Evolutionary conservation across 352 stramenopile species (phyloP), one percentile per base, ranked within the genome.

Genomic region (Phytopythium montanum): DNA sequence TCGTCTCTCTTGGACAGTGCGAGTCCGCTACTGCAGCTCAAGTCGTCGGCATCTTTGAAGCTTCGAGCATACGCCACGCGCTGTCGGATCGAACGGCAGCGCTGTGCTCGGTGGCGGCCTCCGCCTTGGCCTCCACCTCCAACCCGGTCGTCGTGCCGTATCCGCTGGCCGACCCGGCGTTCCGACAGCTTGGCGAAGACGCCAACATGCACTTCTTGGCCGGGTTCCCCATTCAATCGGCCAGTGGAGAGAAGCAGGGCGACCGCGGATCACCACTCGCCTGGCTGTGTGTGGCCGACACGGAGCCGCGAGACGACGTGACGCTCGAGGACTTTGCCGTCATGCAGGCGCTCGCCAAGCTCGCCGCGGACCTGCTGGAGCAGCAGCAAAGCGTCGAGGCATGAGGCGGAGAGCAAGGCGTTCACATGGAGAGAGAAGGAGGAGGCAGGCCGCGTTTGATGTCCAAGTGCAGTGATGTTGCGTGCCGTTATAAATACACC

Each of bases 261-360:
- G 41, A 64, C 29, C 67, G 65, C 0, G 36, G n/a, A n/a, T n/a
- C 38, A 3, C 52, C 74, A 7, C 49, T 69, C 7, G 81, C 77
- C 5, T 75, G 67, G 26, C 64, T 90, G 12, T 88, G 76, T 51
- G 66, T 68, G 0, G 31, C 76, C 3, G 70, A 82, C 64, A 61
- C 63, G 0, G 39, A 65, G 10, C 21, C 60, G 7, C 70, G 73
- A 21, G 70, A 72, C 19, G 69, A 60, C 28, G 61, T 86, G 44
- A 67, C 72, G 5, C 45, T 78, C 38, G 61, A 77, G 12, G 76
- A 88, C 38, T 60, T 72, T 33, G 64, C 59, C 16, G 72, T 66
- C 16, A 79, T 90, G 67, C 56, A 76, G 29, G 66, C 74, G 25
- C 59, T 88, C 23, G 73, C 76, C n/a, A 83, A 79, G 39, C 70